phyloP scores from a whole-genome alignment of 495 filamentous ascomycete species.

The Neurospora sp. region DNA sequence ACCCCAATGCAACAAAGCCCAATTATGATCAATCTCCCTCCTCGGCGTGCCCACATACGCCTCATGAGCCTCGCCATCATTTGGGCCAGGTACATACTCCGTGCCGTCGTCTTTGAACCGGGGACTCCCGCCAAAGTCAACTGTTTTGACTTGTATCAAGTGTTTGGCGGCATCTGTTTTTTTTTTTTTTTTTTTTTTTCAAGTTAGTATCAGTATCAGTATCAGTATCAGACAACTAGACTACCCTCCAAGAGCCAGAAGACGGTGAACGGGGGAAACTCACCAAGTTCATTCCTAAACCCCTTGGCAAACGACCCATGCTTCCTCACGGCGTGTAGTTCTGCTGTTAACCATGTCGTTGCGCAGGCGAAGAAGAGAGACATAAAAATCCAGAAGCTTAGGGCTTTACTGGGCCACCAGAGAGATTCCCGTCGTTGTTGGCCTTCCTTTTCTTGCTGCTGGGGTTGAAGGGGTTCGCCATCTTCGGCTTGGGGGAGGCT shows the following conservation, averaged over 20 bases:
- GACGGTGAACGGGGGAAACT: too few relatives aligned
- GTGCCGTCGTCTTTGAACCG: background rate
- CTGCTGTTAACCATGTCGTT: background rate
- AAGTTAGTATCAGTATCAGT: too few relatives aligned
- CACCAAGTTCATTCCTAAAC: slow-evolving; percentile 1
- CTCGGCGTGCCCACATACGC: background rate
- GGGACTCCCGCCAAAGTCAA: background rate
- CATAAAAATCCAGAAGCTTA: background rate
- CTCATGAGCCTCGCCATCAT: background rate
- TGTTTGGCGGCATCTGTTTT: background rate
- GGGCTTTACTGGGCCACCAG: background rate
- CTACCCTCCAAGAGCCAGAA: too few relatives aligned
- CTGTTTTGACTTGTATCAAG: background rate
- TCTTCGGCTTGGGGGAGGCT: slow-evolving; percentile 1
- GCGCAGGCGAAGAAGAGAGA: slow-evolving; percentile 1
- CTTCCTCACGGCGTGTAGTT: background rate
- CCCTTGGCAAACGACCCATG: background rate
- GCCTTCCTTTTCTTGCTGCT: background rate
- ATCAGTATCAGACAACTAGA: too few relatives aligned
- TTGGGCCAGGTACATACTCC: background rate
- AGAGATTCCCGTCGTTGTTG: background rate
- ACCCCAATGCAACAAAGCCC: slow-evolving; percentile 4
- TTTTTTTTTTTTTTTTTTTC: too few relatives aligned
- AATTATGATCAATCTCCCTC: slow-evolving; percentile 2
- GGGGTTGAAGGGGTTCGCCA: background rate